Conservation (phyloP, 2,329 filamentous ascomycete species). For the Claviceps purpurea region DNA sequence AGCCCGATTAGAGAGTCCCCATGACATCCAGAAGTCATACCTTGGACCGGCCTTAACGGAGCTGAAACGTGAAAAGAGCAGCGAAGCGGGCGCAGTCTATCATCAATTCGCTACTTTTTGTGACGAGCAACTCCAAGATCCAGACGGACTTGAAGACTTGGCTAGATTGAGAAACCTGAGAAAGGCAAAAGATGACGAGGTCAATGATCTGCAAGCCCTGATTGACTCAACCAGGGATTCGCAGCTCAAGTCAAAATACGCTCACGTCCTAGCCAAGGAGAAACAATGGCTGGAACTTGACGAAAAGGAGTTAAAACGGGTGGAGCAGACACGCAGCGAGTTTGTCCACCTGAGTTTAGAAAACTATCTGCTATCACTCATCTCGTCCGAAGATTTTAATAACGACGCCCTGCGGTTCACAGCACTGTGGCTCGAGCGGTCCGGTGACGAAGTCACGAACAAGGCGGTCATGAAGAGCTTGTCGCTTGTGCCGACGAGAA, state of each 20-base stretch:
- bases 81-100: slow-evolving; percentile 75
- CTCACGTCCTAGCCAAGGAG: slow-evolving; percentile 54
- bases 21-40: slow-evolving; percentile 78
- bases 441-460: slow-evolving; percentile 64
- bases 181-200: slow-evolving; percentile 69
- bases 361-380: slow-evolving; percentile 79
- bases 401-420: slow-evolving; percentile 86
- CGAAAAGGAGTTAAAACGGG: slow-evolving; percentile 68
- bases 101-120: slow-evolving; percentile 94
- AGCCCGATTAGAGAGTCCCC: slow-evolving; percentile 80
- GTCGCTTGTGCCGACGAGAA: slow-evolving; percentile 66
- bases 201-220: slow-evolving; percentile 54
- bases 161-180: slow-evolving; percentile 66
- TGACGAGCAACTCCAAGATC: slow-evolving; percentile 81
- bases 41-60: slow-evolving; percentile 74
- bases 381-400: slow-evolving; percentile 76
- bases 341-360: slow-evolving; percentile 83
- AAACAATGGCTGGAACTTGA: slow-evolving; percentile 85
- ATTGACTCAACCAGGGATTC: slow-evolving; percentile 36
- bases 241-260: slow-evolving; percentile 42
- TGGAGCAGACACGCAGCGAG: slow-evolving; percentile 62
- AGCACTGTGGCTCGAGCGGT: slow-evolving; percentile 84
- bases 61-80: slow-evolving; percentile 51
- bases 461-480: slow-evolving; percentile 60
- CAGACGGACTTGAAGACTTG: slow-evolving; percentile 73